Evolutionary conservation across 2,329 filamentous ascomycete genomes (phyloP), one percentile per base, ranked within the genome.

Genomic region (Pyricularia sp.): DNA sequence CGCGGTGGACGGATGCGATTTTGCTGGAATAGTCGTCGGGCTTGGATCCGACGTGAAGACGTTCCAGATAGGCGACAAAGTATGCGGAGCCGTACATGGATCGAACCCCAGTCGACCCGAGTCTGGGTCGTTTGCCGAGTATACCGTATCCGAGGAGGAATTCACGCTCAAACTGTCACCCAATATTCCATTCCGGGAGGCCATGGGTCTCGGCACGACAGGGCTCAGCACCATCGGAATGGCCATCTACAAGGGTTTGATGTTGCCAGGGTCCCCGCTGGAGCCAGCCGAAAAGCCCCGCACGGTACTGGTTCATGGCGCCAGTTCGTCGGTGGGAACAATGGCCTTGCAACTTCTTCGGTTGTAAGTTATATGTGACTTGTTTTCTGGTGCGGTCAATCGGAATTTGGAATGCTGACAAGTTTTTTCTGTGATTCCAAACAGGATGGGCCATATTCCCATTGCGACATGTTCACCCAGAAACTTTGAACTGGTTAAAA

Each of bases 401-500:
- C 33, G 12, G 14, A 36, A 36, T 2, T 36, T 36, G 33, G 33
- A 36, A 36, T 12, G 33, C 14, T 36, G 12, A 36, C 33, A 36
- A 5, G 2, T 30, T 33, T 9, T 33, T 33, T 36, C 12, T 36
- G 33, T 36, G 5, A 3, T 36, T 1, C 6, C 12, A 36, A 36
- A 36, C 33, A 26, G 26, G n/a, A 26, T 3, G 61, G 11, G 70
- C n/a, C 63, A 42, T 36, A n/a, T 28, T 1, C 33, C 65, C 9
- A 63, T 73, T 9, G 67, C 69, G 2, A 70, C 70, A 0, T 72
- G 70, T 68, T 84, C 82, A 0, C 78, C 81, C 1, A 77, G 76
- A 67, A 85, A 85, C 74, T 83, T 82, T 73, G 78, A 80, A 3
- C 80, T 85, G 12, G 76, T 83, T 3, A 80, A 80, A 70, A 75